Evolutionary conservation across 129 eudicot species (phyloP).

Genomic region (Erigeron canadensis): DNA sequence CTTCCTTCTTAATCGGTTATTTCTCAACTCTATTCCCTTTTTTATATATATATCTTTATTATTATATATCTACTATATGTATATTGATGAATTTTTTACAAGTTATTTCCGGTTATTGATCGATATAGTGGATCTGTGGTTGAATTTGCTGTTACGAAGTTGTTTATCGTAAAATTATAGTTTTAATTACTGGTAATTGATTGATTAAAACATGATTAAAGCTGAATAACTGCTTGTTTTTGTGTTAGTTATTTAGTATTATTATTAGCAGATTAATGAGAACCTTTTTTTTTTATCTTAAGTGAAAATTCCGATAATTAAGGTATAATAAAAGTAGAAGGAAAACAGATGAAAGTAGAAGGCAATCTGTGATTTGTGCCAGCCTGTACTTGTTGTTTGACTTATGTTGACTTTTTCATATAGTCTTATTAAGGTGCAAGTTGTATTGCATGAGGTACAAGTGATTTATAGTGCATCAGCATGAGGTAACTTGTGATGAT

Average conservation of each 20-base stretch:
- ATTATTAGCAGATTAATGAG: neutral
- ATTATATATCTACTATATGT: no score
- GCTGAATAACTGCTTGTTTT: conserved; percentile 12
- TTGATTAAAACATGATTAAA: neutral
- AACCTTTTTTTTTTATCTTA: neutral
- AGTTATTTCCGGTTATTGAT: neutral
- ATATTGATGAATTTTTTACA: no score
- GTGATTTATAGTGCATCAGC: conserved; percentile 2
- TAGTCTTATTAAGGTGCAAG: neutral
- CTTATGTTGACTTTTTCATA: neutral
- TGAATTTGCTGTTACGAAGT: conserved; percentile 29
- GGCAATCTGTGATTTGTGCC: neutral
- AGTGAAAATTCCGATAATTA: no score
- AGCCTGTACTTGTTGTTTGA: conserved; percentile 3
- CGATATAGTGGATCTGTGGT: conserved; percentile 16
- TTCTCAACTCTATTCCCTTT: no score
- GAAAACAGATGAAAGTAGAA: neutral
- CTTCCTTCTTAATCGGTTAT: neutral
- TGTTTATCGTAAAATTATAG: neutral
- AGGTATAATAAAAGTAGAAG: neutral
- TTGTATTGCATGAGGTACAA: conserved; percentile 6
- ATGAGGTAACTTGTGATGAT: neutral
- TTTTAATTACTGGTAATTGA: neutral
- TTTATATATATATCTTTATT: no score
- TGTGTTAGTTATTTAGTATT: neutral